These are phyloP conservation scores for Penicillium longicatenatum DNA, from an alignment of 495 filamentous ascomycete genomes.

Conservation along the genomic window DNA sequence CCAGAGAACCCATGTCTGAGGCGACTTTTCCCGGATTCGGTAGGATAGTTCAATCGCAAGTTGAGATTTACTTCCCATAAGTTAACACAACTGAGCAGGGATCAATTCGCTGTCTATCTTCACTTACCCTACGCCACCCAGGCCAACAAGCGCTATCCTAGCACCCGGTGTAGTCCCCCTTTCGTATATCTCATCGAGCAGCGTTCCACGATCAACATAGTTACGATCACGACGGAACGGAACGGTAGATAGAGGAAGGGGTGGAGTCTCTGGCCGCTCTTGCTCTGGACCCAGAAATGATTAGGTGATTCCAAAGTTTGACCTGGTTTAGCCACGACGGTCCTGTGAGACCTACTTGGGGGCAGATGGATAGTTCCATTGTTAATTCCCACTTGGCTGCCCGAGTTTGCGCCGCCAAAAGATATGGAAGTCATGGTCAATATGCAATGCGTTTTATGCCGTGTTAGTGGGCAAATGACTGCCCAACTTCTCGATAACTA, in stretches of 20 bases:
- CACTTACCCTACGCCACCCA: conserved; percentile 6
- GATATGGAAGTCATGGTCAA: no score
- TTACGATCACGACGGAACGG: conserved; percentile 6
- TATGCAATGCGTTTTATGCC: no score
- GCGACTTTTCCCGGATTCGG: conserved; percentile 34
- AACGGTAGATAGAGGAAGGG: neutral
- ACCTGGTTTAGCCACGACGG: no score
- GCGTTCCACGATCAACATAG: conserved; percentile 4
- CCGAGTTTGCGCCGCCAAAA: no score
- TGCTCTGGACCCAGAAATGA: no score
- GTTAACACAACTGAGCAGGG: neutral
- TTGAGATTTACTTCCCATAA: conserved; percentile 42
- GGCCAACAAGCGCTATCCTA: conserved; percentile 2
- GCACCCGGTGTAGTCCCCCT: neutral
- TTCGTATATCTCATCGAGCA: neutral
- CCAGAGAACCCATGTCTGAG: conserved; percentile 53
- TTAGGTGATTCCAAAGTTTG: no score
- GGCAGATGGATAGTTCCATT: no score
- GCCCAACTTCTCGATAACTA: neutral
- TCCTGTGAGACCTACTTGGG: no score
- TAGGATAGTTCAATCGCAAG: conserved; percentile 45
- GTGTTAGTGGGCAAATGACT: neutral
- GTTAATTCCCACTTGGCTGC: no score
- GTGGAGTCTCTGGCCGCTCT: neutral
- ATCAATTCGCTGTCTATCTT: neutral